A percentile compares a stretch with the other conserved stretches of the same genome.
Conservation (phyloP, 306 rosid genomes). For the Fragaria ananassa region DNA sequence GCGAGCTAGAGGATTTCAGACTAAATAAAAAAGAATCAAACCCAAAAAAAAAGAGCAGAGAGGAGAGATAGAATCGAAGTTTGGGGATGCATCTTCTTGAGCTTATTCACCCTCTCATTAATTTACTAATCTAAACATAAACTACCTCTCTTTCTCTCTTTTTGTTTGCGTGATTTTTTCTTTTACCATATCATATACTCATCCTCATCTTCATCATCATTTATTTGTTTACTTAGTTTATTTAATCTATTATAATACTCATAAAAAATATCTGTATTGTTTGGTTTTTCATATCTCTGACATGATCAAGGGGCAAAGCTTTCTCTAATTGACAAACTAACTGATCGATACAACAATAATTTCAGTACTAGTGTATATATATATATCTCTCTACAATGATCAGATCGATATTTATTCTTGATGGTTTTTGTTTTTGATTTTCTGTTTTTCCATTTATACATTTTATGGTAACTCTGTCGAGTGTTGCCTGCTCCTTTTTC, state of each 20-base stretch:
- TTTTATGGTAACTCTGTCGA: background rate
- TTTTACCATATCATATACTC: slow-evolving; percentile 2
- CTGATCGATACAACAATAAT: no score
- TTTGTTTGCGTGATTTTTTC: slow-evolving; percentile 17
- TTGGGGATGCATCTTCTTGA: background rate
- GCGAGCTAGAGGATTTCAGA: background rate
- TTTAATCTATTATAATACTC: no score
- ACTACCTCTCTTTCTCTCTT: slow-evolving; percentile 6
- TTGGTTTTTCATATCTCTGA: no score
- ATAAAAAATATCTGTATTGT: no score
- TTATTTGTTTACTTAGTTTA: background rate
- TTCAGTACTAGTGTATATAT: no score
- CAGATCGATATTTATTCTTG: no score
- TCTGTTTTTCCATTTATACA: no score
- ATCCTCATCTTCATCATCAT: background rate
- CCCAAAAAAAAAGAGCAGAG: background rate
- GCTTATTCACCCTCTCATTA: background rate
- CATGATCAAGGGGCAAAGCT: no score
- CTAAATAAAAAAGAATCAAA: background rate
- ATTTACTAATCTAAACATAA: background rate
- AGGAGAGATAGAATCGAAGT: background rate
- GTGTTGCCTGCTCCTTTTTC: background rate
- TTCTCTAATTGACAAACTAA: no score
- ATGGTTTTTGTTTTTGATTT: no score
- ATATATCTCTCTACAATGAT: no score